phyloP scores from a whole-genome alignment of 768 basidiomycete genomes.

The Pleurotus ostreatus region DNA sequence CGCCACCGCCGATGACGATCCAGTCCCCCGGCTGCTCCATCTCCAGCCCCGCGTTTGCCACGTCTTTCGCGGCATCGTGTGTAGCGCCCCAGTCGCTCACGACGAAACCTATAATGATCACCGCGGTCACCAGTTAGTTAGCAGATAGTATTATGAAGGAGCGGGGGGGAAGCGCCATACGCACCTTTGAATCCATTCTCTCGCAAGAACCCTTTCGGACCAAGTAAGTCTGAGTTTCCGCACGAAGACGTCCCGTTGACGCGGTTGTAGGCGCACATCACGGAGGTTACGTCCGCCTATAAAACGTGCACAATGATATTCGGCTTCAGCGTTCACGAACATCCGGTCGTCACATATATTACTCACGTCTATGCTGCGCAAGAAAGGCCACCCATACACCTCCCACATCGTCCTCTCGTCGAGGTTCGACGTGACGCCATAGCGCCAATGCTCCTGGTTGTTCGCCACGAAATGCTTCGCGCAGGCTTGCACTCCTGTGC shows the following conservation, averaged over 20 bases:
- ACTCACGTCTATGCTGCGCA: conserved; percentile 42
- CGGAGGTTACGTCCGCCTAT: conserved; percentile 44
- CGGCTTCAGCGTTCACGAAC: no score
- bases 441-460: conserved; percentile 51
- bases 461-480: conserved; percentile 24
- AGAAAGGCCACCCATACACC: conserved; percentile 48
- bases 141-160: background rate
- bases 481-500: conserved; percentile 45
- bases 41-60: conserved; percentile 45
- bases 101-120: conserved; percentile 30
- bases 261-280: conserved; percentile 54
- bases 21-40: conserved; percentile 51
- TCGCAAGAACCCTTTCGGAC: conserved; percentile 33
- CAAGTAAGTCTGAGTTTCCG: conserved; percentile 50
- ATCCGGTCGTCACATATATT: background rate
- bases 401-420: conserved; percentile 58
- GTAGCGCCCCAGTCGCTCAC: conserved; percentile 54
- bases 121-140: no score
- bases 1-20: conserved; percentile 42
- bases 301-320: background rate
- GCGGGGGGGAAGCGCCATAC: background rate
- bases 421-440: conserved; percentile 39
- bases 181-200: conserved; percentile 40
- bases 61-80: conserved; percentile 39
- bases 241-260: conserved; percentile 63